Evolutionary conservation across 2,329 filamentous ascomycete species (phyloP).

Genomic region (Trichoderma atroviride): DNA sequence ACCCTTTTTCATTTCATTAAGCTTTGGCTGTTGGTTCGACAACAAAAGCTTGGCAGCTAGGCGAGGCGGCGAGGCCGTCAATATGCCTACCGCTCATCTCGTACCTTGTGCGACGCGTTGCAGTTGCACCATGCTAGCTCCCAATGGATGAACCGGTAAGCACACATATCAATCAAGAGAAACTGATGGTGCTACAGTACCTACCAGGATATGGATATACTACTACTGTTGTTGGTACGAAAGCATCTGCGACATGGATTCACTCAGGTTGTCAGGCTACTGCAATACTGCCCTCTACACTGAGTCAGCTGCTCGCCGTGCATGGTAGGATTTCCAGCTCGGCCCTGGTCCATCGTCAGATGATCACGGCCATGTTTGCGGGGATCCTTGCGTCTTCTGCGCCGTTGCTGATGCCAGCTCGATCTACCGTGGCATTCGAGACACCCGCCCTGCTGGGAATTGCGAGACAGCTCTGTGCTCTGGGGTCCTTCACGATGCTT

Average conservation of each 20-base stretch:
- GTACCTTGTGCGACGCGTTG: background rate
- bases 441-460: constrained; percentile 13
- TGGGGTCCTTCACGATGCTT: background rate
- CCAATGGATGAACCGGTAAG: constrained; percentile 8
- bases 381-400: constrained; percentile 21
- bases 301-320: constrained; percentile 21
- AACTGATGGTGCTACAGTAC: too few species aligned
- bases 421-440: background rate
- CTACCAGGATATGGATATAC: background rate
- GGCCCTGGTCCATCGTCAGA: constrained; percentile 23
- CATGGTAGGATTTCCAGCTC: constrained; percentile 21
- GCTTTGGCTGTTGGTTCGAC: background rate
- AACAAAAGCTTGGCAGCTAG: constrained; percentile 4
- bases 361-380: constrained; percentile 20
- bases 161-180: background rate
- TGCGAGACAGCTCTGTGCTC: background rate
- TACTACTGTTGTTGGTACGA: background rate
- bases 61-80: constrained; percentile 9
- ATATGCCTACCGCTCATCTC: constrained; percentile 2
- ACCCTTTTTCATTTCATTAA: background rate
- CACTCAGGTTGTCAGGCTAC: background rate
- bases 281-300: constrained; percentile 10
- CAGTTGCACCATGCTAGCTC: constrained; percentile 15
- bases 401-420: background rate
- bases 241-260: constrained; percentile 13